A percentile compares a stretch with the other conserved stretches of the same genome.
Conservation (phyloP, 1,139 yeast genomes). For the Candida gigantensis region DNA sequence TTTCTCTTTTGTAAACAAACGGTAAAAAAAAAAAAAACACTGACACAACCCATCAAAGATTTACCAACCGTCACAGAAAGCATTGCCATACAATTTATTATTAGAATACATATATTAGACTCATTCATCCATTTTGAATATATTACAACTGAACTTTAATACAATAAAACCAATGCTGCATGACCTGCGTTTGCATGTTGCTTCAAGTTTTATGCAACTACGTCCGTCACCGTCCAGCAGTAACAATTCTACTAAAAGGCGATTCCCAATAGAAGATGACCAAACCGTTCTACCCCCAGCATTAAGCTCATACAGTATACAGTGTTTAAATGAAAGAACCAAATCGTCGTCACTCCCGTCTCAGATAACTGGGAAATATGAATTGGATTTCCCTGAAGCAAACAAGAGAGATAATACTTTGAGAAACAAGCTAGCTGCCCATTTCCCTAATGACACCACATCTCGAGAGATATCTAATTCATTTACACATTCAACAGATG, state of each 20-base stretch:
- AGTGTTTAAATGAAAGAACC: slow-evolving; percentile 31
- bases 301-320: slow-evolving; percentile 56
- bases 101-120: too few species aligned
- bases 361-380: slow-evolving; percentile 12
- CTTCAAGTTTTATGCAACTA: neutral
- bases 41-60: neutral
- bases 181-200: neutral
- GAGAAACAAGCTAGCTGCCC: slow-evolving; percentile 35
- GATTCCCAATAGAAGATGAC: slow-evolving; percentile 43
- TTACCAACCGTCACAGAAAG: too few species aligned
- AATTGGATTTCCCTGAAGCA: slow-evolving; percentile 16
- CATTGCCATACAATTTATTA: too few species aligned
- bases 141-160: too few species aligned
- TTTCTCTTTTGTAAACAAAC: slow-evolving; percentile 4
- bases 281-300: slow-evolving; percentile 64
- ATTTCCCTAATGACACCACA: slow-evolving; percentile 23
- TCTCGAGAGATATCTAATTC: slow-evolving; percentile 7
- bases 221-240: slow-evolving; percentile 4
- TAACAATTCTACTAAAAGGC: slow-evolving; percentile 12
- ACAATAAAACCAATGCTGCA: neutral
- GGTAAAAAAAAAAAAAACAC: neutral
- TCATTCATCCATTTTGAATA: too few species aligned
- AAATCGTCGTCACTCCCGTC: slow-evolving; percentile 14
- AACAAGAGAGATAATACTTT: slow-evolving; percentile 17
- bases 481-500: slow-evolving; percentile 8